Conservation (phyloP, 441 rosid species). For the Aleurites moluccanus region DNA sequence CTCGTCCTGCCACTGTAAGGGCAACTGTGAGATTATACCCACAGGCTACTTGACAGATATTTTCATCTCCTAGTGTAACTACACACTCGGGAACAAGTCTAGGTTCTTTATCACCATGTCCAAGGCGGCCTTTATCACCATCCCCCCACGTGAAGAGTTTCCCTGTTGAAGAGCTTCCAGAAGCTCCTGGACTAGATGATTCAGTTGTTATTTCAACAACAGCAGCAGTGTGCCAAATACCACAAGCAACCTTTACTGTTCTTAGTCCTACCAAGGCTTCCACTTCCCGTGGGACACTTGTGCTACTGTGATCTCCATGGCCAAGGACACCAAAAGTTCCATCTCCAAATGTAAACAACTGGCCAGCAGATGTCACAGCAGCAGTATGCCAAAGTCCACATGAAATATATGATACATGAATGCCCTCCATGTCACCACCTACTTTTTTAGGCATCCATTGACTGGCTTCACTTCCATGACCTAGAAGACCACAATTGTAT, state of each 20-base stretch:
- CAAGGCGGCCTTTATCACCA: conserved; percentile 80
- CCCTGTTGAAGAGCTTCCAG: conserved; percentile 38
- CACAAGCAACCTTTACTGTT: conserved; percentile 73
- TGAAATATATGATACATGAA: conserved; percentile 59
- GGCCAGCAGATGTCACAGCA: conserved; percentile 71
- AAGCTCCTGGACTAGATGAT: conserved; percentile 44
- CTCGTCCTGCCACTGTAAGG: conserved; percentile 71
- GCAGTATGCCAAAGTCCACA: conserved; percentile 98
- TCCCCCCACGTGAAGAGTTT: conserved; percentile 91
- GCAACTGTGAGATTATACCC: conserved; percentile 77
- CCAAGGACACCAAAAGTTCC: conserved; percentile 92
- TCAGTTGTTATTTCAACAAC: conserved; percentile 61
- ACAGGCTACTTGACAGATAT: conserved; percentile 63
- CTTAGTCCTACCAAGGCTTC: conserved; percentile 57
- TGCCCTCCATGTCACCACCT: conserved; percentile 57
- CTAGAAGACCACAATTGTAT: conserved; percentile 63
- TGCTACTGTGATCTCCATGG: conserved; percentile 65
- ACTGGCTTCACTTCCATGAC: conserved; percentile 84
- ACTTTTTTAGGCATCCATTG: conserved; percentile 84
- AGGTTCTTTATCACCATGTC: conserved; percentile 70
- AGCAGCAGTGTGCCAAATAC: conserved; percentile 97
- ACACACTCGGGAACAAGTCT: conserved; percentile 71
- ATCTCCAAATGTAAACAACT: conserved; percentile 89
- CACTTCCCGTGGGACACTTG: conserved; percentile 68
- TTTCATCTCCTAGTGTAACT: conserved; percentile 41